A percentile compares a stretch with the other conserved stretches of the same genome.
Evolutionary conservation across 306 rosid genomes (phyloP).

Genomic region (Vigna trinervia): DNA sequence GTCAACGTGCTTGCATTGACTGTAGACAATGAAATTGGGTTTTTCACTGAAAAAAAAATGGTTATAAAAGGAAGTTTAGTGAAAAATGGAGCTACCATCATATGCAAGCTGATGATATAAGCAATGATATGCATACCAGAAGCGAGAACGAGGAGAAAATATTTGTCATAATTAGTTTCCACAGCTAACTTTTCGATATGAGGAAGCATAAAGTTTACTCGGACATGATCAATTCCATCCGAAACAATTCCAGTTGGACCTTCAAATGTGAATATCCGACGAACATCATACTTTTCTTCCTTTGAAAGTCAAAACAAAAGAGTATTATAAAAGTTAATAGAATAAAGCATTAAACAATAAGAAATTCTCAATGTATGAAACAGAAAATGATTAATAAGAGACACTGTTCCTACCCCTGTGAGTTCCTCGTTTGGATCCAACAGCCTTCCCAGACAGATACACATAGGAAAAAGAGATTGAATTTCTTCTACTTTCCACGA

Average conservation of each 20-base stretch:
- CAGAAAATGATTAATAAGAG: conserved; percentile 23
- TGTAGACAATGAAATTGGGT: conserved; percentile 54
- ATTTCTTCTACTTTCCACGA: conserved; percentile 48
- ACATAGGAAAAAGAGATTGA: conserved; percentile 66
- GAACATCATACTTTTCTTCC: conserved; percentile 58
- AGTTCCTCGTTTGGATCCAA: conserved; percentile 49
- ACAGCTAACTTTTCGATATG: conserved; percentile 65
- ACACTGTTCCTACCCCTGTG: conserved; percentile 62
- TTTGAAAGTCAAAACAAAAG: conserved; percentile 21
- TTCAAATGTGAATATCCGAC: conserved; percentile 58
- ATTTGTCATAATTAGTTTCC: conserved; percentile 63
- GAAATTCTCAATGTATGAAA: conserved; percentile 11
- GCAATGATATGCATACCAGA: conserved; percentile 61
- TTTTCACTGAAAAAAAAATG: conserved; percentile 63
- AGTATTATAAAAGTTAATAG: conserved; percentile 21
- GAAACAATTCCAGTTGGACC: conserved; percentile 52
- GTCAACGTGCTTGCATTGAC: conserved; percentile 50
- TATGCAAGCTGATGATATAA: conserved; percentile 24
- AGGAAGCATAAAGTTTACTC: conserved; percentile 73
- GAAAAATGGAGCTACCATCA: background rate
- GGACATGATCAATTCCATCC: conserved; percentile 43
- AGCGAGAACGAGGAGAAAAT: conserved; percentile 70
- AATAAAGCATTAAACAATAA: conserved; percentile 8
- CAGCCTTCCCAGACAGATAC: conserved; percentile 68
- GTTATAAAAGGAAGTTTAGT: conserved; percentile 28